Evolutionary conservation across 2,329 filamentous ascomycete species (phyloP).

Genomic region (Exophiala oligosperma): DNA sequence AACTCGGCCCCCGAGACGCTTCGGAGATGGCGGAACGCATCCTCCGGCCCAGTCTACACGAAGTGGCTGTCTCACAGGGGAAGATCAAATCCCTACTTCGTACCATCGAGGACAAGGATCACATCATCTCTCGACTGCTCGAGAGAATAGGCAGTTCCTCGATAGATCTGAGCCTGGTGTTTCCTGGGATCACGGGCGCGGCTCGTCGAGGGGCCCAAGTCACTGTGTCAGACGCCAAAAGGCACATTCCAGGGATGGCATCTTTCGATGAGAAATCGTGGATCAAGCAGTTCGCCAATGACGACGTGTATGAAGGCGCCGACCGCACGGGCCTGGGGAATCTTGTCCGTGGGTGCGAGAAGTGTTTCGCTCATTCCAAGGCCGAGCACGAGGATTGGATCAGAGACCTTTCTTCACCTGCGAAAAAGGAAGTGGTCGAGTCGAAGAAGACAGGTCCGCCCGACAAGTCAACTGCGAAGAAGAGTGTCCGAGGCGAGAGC

Average conservation of each 20-base stretch:
- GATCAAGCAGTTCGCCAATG: slow-evolving; percentile 34
- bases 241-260: slow-evolving; percentile 55
- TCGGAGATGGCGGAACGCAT: slow-evolving; percentile 50
- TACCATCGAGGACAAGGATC: slow-evolving; percentile 58
- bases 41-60: slow-evolving; percentile 54
- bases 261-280: slow-evolving; percentile 54
- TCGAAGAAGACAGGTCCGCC: neutral
- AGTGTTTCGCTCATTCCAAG: slow-evolving; percentile 22
- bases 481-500: neutral
- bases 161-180: slow-evolving; percentile 57
- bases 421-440: neutral
- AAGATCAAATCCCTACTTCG: slow-evolving; percentile 52
- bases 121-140: slow-evolving; percentile 57
- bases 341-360: slow-evolving; percentile 22
- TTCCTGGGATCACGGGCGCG: slow-evolving; percentile 53
- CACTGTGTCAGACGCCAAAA: slow-evolving; percentile 51
- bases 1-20: slow-evolving; percentile 43
- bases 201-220: slow-evolving; percentile 47
- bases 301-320: slow-evolving; percentile 23
- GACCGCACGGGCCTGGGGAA: slow-evolving; percentile 17
- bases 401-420: slow-evolving; percentile 9
- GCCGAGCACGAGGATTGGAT: slow-evolving; percentile 22
- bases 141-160: slow-evolving; percentile 59
- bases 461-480: neutral
- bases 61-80: slow-evolving; percentile 47